These are phyloP conservation scores for Rehmannia glutinosa DNA, from an alignment of 257 asterid species.

Conservation along the genomic window DNA sequence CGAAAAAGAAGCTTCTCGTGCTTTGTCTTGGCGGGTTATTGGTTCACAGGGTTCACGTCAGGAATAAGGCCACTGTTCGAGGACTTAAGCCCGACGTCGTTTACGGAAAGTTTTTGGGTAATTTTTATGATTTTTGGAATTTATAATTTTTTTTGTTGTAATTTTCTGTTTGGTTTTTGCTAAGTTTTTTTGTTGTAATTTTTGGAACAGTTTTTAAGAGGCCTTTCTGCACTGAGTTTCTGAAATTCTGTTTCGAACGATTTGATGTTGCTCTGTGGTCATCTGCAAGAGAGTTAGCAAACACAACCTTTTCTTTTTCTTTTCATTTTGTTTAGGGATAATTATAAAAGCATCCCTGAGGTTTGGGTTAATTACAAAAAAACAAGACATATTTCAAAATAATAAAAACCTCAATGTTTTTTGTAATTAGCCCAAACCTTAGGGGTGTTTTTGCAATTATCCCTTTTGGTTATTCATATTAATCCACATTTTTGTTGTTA, in stretches of 20 bases:
- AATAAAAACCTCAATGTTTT: too few species aligned
- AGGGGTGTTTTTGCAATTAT: neutral
- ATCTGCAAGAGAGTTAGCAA: constrained; percentile 45
- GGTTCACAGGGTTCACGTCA: constrained; percentile 33
- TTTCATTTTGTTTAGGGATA: neutral
- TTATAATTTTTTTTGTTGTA: neutral
- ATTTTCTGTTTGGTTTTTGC: neutral
- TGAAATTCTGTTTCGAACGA: constrained; percentile 52
- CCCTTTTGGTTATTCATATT: neutral
- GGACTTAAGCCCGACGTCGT: constrained; percentile 34
- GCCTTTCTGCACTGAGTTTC: constrained; percentile 53
- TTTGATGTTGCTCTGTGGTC: constrained; percentile 70
- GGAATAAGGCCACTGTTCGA: constrained; percentile 17
- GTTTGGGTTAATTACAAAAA: too few species aligned
- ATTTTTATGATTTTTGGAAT: neutral
- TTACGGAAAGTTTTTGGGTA: constrained; percentile 37
- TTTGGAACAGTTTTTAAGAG: constrained; percentile 42
- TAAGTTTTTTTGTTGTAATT: neutral
- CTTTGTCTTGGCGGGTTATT: constrained; percentile 54
- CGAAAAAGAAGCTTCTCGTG: constrained; percentile 52
- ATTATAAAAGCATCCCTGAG: neutral
- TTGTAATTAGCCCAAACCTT: too few species aligned
- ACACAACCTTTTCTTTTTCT: neutral
- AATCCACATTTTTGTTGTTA: too few species aligned
- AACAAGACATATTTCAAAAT: too few species aligned